These are phyloP conservation scores for Leptographium flavum DNA, from an alignment of 2,329 filamentous ascomycete genomes.

Conservation along the genomic window DNA sequence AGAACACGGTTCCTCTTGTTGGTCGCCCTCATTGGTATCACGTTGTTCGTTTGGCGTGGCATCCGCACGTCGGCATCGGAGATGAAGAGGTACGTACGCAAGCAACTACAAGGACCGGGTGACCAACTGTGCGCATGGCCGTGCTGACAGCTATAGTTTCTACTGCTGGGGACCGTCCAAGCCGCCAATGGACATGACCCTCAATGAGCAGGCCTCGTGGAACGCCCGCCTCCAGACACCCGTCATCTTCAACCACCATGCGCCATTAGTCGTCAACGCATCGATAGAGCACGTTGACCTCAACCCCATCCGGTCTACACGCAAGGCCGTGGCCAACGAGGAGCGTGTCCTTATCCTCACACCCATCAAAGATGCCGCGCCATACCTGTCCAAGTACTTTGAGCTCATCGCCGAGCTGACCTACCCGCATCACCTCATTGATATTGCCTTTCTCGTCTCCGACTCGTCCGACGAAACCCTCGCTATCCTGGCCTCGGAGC, in stretches of 20 bases:
- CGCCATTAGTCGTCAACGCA: constrained; percentile 71
- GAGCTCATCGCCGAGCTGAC: constrained; percentile 79
- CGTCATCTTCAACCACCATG: constrained; percentile 92
- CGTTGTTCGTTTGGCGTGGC: constrained; percentile 79
- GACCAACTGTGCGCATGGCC: neutral
- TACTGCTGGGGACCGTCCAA: constrained; percentile 95
- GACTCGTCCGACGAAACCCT: constrained; percentile 87
- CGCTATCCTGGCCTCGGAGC: constrained; percentile 69
- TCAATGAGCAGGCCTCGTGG: constrained; percentile 86
- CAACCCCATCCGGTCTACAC: constrained; percentile 70
- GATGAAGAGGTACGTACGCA: constrained; percentile 65
- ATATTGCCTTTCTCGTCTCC: constrained; percentile 85
- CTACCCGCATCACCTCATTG: constrained; percentile 90
- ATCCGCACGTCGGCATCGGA: constrained; percentile 68
- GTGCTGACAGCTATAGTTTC: constrained; percentile 44
- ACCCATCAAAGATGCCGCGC: constrained; percentile 77
- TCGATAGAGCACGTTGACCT: constrained; percentile 72
- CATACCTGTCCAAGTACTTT: constrained; percentile 78
- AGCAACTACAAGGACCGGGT: too few species aligned
- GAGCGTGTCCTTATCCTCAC: constrained; percentile 88
- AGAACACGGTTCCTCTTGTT: constrained; percentile 66
- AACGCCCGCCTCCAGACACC: constrained; percentile 78
- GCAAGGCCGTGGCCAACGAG: constrained; percentile 62
- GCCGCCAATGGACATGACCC: constrained; percentile 88
- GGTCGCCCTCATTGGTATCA: constrained; percentile 51